phyloP scores from a whole-genome alignment of 345 rosid genomes.

The Limnanthes douglasii region DNA sequence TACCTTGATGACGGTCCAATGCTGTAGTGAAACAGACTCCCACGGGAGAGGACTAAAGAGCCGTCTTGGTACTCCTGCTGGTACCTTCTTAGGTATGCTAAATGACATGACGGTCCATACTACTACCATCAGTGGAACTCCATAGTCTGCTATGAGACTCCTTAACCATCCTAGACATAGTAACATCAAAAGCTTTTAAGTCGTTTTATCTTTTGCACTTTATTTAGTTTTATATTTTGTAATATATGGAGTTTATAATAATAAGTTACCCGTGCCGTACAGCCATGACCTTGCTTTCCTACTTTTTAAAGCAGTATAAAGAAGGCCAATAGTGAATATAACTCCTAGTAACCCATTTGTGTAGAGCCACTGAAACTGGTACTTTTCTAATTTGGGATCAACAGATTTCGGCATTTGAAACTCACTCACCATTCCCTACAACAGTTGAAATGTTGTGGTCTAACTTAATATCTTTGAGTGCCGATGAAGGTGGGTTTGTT shows the following conservation, averaged over 20 bases:
- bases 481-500: too few species aligned
- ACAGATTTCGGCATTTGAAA: conserved; percentile 30
- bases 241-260: conserved; percentile 46
- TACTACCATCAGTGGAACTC: conserved; percentile 74
- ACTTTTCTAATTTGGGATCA: conserved; percentile 24
- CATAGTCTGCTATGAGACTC: conserved; percentile 66
- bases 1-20: conserved; percentile 83
- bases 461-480: too few species aligned
- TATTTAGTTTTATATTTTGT: too few species aligned
- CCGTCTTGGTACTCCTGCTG: conserved; percentile 55
- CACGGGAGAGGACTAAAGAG: conserved; percentile 67
- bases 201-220: too few species aligned
- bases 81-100: conserved; percentile 23
- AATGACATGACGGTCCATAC: conserved; percentile 54
- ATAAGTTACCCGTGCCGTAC: conserved; percentile 59
- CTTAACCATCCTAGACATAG: conserved; percentile 31
- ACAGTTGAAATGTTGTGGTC: too few species aligned
- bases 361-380: conserved; percentile 58
- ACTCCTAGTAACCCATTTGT: conserved; percentile 58
- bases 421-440: conserved; percentile 59
- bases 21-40: conserved; percentile 50
- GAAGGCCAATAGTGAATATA: conserved; percentile 54
- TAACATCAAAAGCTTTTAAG: neutral
- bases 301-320: conserved; percentile 51
- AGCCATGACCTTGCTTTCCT: conserved; percentile 69